Base-by-base conservation (phyloP, 2,329 filamentous ascomycete genomes). In the Tolypocladium paradoxum region DNA sequence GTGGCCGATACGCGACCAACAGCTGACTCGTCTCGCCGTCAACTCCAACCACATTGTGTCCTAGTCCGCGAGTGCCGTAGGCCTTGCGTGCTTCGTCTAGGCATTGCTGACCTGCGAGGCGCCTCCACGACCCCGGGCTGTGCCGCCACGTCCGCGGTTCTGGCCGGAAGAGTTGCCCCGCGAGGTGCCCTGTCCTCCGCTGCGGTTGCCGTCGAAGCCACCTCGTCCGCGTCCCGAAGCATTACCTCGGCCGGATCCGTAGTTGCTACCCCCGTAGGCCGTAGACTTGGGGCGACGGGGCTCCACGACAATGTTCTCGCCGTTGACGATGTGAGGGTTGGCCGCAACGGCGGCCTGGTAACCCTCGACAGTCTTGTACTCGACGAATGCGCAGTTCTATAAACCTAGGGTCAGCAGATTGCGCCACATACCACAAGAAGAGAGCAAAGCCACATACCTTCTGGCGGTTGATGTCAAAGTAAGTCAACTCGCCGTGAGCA, bases 311-410 rank as follows among this genome's bases (percentile, higher is more conserved):
- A 99, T 86, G 64, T 82, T 84, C 70, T 96, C 87, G 61, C 84
- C 87, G 62, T 87, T 88, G 58, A 99, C 82, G 46, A 81, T 79
- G 73, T 95, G 90, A 36, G 92, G 92, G 74, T 95, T 97, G 61
- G 85, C 87, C 56, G 81, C 81, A 37, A 89, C 78, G 45, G 93
- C 93, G 57, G 88, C 86, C 68, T 89, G 81, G 73, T 95, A 96
- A 48, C 83, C 90, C 53, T 90, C 83, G 24, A 82, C 68, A 48
- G 85, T 87, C 65, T 84, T 87, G 71, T 93, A 99, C 70, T 99
- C 93, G 55, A 96, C 89, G 66, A 97, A 97, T 29, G 93, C 93
- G 65, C 90, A 96, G 78, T 93, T 96, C 92, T 95, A 66, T 31
- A 40, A 50, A 31, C 43, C 50, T 20, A 58, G 57, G 59, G 56